Conservation (phyloP, 2,329 filamentous ascomycete species). For the Dactylellina drechsleri region DNA sequence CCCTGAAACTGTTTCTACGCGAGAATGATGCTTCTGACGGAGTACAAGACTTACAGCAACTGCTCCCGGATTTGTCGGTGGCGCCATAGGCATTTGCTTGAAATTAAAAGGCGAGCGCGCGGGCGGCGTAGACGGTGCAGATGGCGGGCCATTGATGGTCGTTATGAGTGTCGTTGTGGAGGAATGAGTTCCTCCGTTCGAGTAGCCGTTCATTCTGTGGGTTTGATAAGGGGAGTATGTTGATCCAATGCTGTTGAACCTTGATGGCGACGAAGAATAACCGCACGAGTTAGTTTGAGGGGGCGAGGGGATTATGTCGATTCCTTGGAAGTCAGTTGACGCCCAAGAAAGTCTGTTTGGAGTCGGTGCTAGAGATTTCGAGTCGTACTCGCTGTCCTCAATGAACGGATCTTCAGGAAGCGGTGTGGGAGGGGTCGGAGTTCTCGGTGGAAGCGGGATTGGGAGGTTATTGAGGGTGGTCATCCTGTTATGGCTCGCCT, state of each 20-base stretch:
- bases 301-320: constrained; percentile 41
- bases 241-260: constrained; percentile 34
- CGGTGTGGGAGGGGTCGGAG: constrained; percentile 52
- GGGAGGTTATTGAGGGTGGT: constrained; percentile 54
- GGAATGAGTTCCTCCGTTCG: constrained; percentile 41
- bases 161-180: constrained; percentile 43
- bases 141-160: constrained; percentile 40
- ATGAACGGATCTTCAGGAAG: constrained; percentile 35
- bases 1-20: neutral
- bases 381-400: constrained; percentile 45
- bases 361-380: constrained; percentile 44
- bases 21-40: neutral
- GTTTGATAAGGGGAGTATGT: constrained; percentile 38
- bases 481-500: constrained; percentile 40
- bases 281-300: constrained; percentile 40
- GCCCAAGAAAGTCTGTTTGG: constrained; percentile 52
- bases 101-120: constrained; percentile 54
- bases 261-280: constrained; percentile 43
- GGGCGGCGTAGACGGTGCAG: constrained; percentile 32
- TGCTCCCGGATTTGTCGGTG: constrained; percentile 32
- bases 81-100: constrained; percentile 53
- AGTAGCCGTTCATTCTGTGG: constrained; percentile 51
- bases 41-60: constrained; percentile 26
- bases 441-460: constrained; percentile 51
- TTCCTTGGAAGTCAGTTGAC: constrained; percentile 44